Conservation (phyloP, 805 yeast species). For the Suhomyces canberraensis region DNA sequence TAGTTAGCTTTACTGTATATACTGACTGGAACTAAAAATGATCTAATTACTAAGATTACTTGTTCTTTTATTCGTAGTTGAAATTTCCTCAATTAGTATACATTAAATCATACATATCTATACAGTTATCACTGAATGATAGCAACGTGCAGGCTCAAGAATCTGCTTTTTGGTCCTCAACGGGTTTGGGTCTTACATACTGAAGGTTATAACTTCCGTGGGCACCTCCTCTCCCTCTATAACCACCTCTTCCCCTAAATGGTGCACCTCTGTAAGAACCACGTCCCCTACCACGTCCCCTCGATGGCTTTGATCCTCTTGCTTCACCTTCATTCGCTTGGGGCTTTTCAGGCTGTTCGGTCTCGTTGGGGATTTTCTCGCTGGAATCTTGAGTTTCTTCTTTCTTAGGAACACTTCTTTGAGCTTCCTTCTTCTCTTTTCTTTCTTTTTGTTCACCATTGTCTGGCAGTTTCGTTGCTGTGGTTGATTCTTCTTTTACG, state of each 20-base stretch:
- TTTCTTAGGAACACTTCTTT: too few relatives aligned
- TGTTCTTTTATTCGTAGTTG: too few relatives aligned
- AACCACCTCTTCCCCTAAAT: conserved; percentile 11
- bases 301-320: not conserved
- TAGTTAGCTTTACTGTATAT: too few relatives aligned
- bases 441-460: too few relatives aligned
- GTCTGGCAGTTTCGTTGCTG: too few relatives aligned
- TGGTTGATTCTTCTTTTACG: too few relatives aligned
- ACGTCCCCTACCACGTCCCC: conserved; percentile 12
- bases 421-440: too few relatives aligned
- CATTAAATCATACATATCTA: conserved; percentile 4
- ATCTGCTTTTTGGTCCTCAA: not conserved
- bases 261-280: conserved; percentile 4
- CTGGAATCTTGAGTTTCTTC: too few relatives aligned
- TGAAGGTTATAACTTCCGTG: conserved; percentile 15
- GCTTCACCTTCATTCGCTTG: not conserved
- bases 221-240: conserved; percentile 14
- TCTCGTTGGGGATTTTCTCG: not conserved
- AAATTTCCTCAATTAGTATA: too few relatives aligned
- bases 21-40: too few relatives aligned
- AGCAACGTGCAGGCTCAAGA: not conserved
- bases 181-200: conserved; percentile 21
- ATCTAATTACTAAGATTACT: too few relatives aligned
- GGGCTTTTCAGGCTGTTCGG: not conserved
- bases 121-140: not conserved